Conservation (phyloP, 345 rosid genomes). For the Hibiscus mutabilis region DNA sequence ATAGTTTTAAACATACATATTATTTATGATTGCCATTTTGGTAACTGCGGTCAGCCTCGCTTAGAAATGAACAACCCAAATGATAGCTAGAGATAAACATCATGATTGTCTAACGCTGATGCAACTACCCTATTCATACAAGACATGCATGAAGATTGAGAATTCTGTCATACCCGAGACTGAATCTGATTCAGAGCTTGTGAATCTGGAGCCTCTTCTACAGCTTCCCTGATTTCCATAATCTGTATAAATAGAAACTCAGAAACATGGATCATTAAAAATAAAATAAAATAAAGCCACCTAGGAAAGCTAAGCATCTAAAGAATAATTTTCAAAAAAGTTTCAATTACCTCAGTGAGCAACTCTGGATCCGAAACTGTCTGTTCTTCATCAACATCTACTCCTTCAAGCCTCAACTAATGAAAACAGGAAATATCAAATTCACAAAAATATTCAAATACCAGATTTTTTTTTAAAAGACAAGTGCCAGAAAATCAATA, state of each 20-base stretch:
- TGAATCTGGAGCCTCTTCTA: conserved; percentile 66
- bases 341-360: conserved; percentile 57
- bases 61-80: neutral
- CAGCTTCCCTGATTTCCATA: conserved; percentile 88
- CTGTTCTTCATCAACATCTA: conserved; percentile 74
- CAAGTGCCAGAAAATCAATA: neutral
- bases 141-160: neutral
- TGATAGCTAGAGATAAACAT: neutral
- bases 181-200: conserved; percentile 48
- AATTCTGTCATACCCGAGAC: conserved; percentile 40
- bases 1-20: neutral
- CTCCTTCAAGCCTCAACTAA: conserved; percentile 72
- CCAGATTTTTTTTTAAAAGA: too few relatives aligned
- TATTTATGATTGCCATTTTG: neutral
- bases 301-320: neutral
- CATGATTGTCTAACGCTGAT: neutral
- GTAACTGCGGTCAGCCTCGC: neutral
- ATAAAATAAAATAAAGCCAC: neutral
- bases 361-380: conserved; percentile 73
- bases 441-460: conserved; percentile 5
- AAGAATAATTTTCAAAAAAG: neutral
- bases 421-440: neutral
- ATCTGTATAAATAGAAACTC: conserved; percentile 38
- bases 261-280: neutral
- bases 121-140: neutral